Conservation (phyloP, 2,329 filamentous ascomycete species). For the Aspergillus persii region DNA sequence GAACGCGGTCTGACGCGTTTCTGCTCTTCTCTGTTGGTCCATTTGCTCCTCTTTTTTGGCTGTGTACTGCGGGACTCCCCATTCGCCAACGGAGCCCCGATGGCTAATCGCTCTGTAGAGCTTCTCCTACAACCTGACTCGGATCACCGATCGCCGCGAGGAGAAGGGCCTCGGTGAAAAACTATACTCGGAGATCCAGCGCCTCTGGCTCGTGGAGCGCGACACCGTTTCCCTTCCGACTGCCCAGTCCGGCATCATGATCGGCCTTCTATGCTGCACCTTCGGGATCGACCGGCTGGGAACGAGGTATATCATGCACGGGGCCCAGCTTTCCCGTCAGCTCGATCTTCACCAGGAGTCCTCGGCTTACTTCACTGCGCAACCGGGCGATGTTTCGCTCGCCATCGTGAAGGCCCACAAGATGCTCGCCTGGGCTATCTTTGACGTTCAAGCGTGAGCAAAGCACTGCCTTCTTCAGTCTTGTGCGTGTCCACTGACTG, state of each 20-base stretch:
- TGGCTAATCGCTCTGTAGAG: slow-evolving; percentile 15
- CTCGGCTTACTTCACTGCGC: slow-evolving; percentile 10
- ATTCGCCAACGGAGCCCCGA: neutral
- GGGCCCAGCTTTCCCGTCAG: slow-evolving; percentile 13
- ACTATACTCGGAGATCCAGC: slow-evolving; percentile 21
- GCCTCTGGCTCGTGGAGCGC: slow-evolving; percentile 19
- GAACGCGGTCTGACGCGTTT: slow-evolving; percentile 14
- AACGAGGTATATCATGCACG: slow-evolving; percentile 22
- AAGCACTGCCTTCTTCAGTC: neutral
- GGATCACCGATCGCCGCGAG: slow-evolving; percentile 22
- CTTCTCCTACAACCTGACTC: slow-evolving; percentile 22
- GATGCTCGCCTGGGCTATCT: slow-evolving; percentile 23
- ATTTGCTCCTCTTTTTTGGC: slow-evolving; percentile 22
- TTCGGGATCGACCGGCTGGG: slow-evolving; percentile 24
- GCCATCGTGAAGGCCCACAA: slow-evolving; percentile 15
- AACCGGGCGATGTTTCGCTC: neutral
- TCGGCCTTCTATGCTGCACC: slow-evolving; percentile 24
- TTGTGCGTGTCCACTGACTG: slow-evolving; percentile 1
- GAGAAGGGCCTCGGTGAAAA: slow-evolving; percentile 21
- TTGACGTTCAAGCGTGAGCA: slow-evolving; percentile 23
- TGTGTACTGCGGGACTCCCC: slow-evolving; percentile 14
- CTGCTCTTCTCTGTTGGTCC: slow-evolving; percentile 21
- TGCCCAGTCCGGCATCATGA: slow-evolving; percentile 21
- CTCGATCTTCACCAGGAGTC: slow-evolving; percentile 11
- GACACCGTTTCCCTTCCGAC: slow-evolving; percentile 13